Evolutionary conservation across 129 eudicot species (phyloP).

Genomic region (Helichrysum umbraculigerum): DNA sequence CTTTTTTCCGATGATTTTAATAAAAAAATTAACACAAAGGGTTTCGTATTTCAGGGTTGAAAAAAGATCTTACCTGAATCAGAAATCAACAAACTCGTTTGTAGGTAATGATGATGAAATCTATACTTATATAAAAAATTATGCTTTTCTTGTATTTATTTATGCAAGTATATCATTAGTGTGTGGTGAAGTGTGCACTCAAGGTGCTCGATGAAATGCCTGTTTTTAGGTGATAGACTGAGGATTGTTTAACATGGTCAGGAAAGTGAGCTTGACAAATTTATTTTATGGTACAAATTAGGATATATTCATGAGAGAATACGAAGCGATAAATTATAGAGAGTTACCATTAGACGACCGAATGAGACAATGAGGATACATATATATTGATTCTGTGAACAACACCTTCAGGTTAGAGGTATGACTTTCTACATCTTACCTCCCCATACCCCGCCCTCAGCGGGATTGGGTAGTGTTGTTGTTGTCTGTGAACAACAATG

Average conservation of each 20-base stretch:
- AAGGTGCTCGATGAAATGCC: conserved; percentile 37
- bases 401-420: not conserved
- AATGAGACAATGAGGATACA: not conserved
- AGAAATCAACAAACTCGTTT: too few relatives aligned
- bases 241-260: not conserved
- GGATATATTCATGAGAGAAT: not conserved
- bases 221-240: not conserved
- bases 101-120: too few relatives aligned
- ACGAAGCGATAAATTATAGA: not conserved
- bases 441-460: too few relatives aligned
- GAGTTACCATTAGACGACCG: not conserved
- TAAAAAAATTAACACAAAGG: not conserved
- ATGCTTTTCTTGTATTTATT: too few relatives aligned
- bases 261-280: not conserved
- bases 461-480: too few relatives aligned
- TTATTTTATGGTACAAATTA: not conserved
- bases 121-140: too few relatives aligned
- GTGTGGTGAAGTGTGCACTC: not conserved
- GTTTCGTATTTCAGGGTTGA: conserved; percentile 28
- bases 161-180: not conserved
- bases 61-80: not conserved
- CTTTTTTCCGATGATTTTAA: not conserved
- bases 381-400: not conserved
- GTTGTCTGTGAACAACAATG: not conserved
- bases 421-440: too few relatives aligned